Base-by-base conservation (phyloP, 2,329 filamentous ascomycete genomes). In the Mycosphaerelloides madeirae region DNA sequence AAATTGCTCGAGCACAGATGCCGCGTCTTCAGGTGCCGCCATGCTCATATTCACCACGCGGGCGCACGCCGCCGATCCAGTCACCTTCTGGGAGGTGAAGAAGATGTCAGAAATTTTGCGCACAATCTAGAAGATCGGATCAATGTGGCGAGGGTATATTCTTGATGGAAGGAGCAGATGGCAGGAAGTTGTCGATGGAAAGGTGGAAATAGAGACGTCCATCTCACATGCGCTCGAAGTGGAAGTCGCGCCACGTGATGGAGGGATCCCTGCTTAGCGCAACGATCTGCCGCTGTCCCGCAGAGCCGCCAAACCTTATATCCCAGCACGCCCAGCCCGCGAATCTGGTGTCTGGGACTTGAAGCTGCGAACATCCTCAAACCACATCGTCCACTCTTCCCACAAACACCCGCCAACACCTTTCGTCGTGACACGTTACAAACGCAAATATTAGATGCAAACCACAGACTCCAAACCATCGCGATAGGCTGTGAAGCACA, bases 1-100 rank as follows among this genome's bases (percentile, higher is more conserved):
- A 74, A 85, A 90, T 65, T 89, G 84, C 65, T 91, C 85, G 57
- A 90, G 78, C 59, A 89, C 81, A 53, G 84, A 73, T 44, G 83
- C 79, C 37, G 79, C 77, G 62, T 83, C 80, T 55, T 83, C 80
- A 31, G 74, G 67, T 32, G 66, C 64, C 13, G 72, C 67, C 68
- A 77, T 38, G 44, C 39, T 45, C 46, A 54, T 49, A 9, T 8
- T 38, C 12, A 3, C 15, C 32, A 5, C 22, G 22, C 22, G 22
- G 6, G 9, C 22, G 22, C 5, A 18, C 11, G 9, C 9, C 34
- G n/a, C 3, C 8, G 3, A 18, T 29, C n/a, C 16, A 31, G 14
- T 31, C 22, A 19, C 9, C 22, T 25, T 25, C 5, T 5, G 5
- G 9, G 9, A 25, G 22, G 22, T 25, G 22, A 25, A 9, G 22